A percentile compares a stretch with the other conserved stretches of the same genome.
Conservation (phyloP, 2,329 filamentous ascomycete genomes). For the Trichophyton verrucosum region DNA sequence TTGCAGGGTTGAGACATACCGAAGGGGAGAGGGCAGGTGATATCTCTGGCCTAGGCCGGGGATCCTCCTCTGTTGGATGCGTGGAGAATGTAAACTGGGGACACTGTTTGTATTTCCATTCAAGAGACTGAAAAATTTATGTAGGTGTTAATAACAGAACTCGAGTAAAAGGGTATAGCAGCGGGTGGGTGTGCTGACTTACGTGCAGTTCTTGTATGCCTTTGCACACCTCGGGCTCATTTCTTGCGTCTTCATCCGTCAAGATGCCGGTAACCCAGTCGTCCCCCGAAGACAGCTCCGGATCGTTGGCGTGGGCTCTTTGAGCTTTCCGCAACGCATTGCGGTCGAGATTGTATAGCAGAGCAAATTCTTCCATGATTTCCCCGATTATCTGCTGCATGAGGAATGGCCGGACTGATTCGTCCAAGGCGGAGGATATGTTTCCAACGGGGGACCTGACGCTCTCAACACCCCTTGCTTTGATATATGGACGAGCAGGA, state of each 20-base stretch:
- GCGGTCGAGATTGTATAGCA: conserved; percentile 46
- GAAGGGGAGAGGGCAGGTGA: conserved; percentile 38
- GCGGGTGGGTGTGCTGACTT: conserved; percentile 17
- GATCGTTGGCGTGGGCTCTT: conserved; percentile 23
- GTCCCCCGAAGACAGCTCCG: conserved; percentile 24
- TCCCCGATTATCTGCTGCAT: conserved; percentile 38
- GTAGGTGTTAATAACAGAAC: neutral
- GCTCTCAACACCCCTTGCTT: conserved; percentile 77
- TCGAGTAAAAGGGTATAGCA: neutral
- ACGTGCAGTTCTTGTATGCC: conserved; percentile 49
- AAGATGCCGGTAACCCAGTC: conserved; percentile 35
- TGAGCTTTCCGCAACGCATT: conserved; percentile 25
- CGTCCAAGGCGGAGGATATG: conserved; percentile 45
- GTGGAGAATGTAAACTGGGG: conserved; percentile 66
- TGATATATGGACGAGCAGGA: conserved; percentile 64
- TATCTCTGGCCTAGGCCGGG: conserved; percentile 42
- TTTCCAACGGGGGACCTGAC: conserved; percentile 77
- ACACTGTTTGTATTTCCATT: conserved; percentile 76
- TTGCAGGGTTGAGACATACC: conserved; percentile 25
- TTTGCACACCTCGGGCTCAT: conserved; percentile 44
- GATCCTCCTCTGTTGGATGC: conserved; percentile 46
- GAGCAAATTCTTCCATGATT: conserved; percentile 52
- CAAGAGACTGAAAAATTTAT: conserved; percentile 23
- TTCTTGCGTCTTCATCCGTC: conserved; percentile 37
- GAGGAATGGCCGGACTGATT: conserved; percentile 37